phyloP scores from a whole-genome alignment of 495 filamentous ascomycete species.

The Talaromyces wortmannii region DNA sequence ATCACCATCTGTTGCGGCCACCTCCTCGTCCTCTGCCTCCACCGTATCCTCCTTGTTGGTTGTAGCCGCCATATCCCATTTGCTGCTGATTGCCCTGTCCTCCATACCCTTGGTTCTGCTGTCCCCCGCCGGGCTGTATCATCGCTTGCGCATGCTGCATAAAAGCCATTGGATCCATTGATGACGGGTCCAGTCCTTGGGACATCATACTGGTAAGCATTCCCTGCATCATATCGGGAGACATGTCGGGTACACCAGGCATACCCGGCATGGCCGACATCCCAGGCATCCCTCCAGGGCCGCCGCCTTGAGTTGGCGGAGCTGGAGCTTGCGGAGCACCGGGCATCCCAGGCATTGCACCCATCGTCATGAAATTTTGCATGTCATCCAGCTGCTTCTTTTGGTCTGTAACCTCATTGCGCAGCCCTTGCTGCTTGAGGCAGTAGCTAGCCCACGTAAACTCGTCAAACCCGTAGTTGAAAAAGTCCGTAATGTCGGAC shows the following conservation, averaged over 20 bases:
- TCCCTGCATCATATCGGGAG: conserved; percentile 68
- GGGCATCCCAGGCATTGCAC: conserved; percentile 64
- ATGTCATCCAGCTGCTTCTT: conserved; percentile 87
- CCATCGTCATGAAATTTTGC: conserved; percentile 75
- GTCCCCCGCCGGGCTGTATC: conserved; percentile 30
- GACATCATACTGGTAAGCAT: conserved; percentile 81
- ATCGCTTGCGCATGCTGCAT: conserved; percentile 46
- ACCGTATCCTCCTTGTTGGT: conserved; percentile 34
- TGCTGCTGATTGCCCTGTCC: conserved; percentile 37
- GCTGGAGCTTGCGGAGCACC: conserved; percentile 40
- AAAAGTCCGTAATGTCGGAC: conserved; percentile 93
- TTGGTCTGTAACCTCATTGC: conserved; percentile 64
- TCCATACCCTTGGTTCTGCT: conserved; percentile 30
- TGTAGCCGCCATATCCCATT: conserved; percentile 46
- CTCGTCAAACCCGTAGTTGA: conserved; percentile 99
- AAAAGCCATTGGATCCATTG: conserved; percentile 63
- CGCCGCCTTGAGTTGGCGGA: conserved; percentile 16
- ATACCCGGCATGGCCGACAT: conserved; percentile 55
- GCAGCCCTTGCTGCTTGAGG: conserved; percentile 72
- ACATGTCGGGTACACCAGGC: conserved; percentile 65
- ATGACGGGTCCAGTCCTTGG: conserved; percentile 70
- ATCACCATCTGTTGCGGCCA: conserved; percentile 33
- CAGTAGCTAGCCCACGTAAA: conserved; percentile 98
- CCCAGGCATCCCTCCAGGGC: conserved; percentile 21
- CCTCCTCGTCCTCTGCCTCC: conserved; percentile 36